phyloP scores from a whole-genome alignment of 371 early-diverging fungal species.

The Haplosporangium sp. region DNA sequence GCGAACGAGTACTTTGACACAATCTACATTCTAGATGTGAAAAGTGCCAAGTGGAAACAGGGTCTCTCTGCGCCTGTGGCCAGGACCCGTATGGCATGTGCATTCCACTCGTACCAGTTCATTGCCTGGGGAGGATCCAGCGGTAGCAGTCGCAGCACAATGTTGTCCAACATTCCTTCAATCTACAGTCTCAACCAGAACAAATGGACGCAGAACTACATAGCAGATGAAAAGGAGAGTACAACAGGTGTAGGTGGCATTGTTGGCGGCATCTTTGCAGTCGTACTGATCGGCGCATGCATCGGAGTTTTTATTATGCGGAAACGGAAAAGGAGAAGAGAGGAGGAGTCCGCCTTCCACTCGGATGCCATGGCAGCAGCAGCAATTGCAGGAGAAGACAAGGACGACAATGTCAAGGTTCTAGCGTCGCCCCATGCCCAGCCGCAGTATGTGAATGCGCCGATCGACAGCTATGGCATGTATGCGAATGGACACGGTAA shows the following conservation, averaged over 20 bases:
- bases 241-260: conserved; percentile 4
- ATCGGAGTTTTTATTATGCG: conserved; percentile 8
- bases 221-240: neutral
- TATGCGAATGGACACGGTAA: conserved; percentile 10
- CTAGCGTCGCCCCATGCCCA: conserved; percentile 1
- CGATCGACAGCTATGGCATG: neutral
- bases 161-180: conserved; percentile 23
- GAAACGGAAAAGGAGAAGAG: conserved; percentile 5
- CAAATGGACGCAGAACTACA: conserved; percentile 26
- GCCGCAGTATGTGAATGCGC: neutral
- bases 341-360: conserved; percentile 10
- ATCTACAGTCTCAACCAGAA: conserved; percentile 32
- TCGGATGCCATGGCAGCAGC: conserved; percentile 21
- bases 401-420: conserved; percentile 28
- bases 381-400: neutral
- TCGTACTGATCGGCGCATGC: conserved; percentile 5
- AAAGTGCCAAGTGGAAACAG: conserved; percentile 32
- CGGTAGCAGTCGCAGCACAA: conserved; percentile 6
- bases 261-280: conserved; percentile 16
- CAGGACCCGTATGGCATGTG: conserved; percentile 39
- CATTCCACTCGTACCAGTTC: conserved; percentile 32
- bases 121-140: conserved; percentile 47
- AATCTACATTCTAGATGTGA: conserved; percentile 39
- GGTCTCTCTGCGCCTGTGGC: conserved; percentile 14
- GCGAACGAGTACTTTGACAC: conserved; percentile 10